Evolutionary conservation across 2,329 filamentous ascomycete species (phyloP), one percentile per base, ranked within the genome.

Genomic region (Capronia americana): DNA sequence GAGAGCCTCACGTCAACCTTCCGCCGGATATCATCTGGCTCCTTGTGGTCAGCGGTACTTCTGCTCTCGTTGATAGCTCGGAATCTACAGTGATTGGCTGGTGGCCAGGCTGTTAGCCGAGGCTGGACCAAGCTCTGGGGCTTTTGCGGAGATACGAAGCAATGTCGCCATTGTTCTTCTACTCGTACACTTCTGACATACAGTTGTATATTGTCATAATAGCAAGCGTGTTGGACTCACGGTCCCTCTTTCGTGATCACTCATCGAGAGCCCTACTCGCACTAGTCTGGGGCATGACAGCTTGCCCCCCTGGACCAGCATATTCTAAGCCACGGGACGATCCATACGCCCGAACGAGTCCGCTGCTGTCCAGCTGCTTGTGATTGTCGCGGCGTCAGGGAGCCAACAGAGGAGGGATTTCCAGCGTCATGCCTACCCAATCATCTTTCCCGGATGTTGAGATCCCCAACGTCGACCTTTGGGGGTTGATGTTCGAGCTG

Each of bases 381-480:
- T 55, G 26, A n/a, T 32, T n/a, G 12, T 34, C 0, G 20, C 48
- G 2, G 23, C 4, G 17, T 51, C 23, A 28, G n/a, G 4, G 28
- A n/a, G 20, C 48, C 17, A 46, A 56, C 28, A 24, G 34, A 55
- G 46, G 11, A 20, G 4, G 8, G 30, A 57, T n/a, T 41, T 8
- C 17, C 23, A 30, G 63, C 44, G 63, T 20, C 44, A 96, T 96
- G 92, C 90, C 91, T 67, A 84, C 89, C 73, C 81, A 86, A 55
- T 93, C 92, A 2, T 79, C 81, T 0, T 92, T 88, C 74, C 83
- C 87, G 0, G 77, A 83, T 7, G 74, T 95, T 44, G 82, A 88
- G 23, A 88, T 97, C 48, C 93, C 93, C 0, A 80, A 90, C 71
- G 79, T 89, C 63, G 92, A 96, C 77, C 76, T 96, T 57, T 97